Base-by-base conservation (phyloP, 352 stramenopile genomes). In the Phytophthora meadii region DNA sequence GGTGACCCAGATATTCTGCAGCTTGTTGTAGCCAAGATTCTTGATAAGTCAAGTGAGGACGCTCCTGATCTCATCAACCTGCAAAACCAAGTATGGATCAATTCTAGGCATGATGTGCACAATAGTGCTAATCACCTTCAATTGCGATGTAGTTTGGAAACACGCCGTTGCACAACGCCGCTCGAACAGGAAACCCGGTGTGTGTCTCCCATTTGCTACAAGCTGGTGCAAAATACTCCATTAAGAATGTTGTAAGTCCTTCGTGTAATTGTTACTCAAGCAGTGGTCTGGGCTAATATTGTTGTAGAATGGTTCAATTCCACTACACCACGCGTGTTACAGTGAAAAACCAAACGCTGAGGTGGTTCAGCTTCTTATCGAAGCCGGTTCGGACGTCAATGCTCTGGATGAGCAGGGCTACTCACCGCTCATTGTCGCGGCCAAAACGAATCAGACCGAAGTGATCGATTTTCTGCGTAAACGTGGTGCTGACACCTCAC, bases 251-350 rank as follows among this genome's bases (percentile, higher is more conserved):
- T 22, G 85, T 91, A 75, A 59, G 72, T 67, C 46, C 22, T 14
- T 17, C 14, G 5, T 12, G 7, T 54, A n/a, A 54, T 8, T 24
- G 6, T 15, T 10, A 30, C 14, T 22, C 22, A 22, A 22, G 22
- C 22, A 22, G 22, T 22, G 22, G 22, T 17, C 30, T 19, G 6
- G 40, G 36, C 27, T 41, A 3, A n/a, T 36, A 19, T 15, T 22
- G 25, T 4, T 44, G 7, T 30, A 93, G 84, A 92, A 92, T 58
- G 82, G 80, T 10, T 94, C 86, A 17, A 70, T 83, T 25, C 75
- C 84, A 10, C 67, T 94, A 14, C 86, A 94, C 52, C 86, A 94
- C 52, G 83, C 83, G 34, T 94, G 86, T 61, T 94, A 94, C 68
- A 89, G 86, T 66, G 81, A 87, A 22, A 64, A 55, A 2, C 66